Percentiles rank a stretch among this genome's conserved stretches.
These are phyloP conservation scores for Echria macrotheca DNA, from an alignment of 495 filamentous ascomycete species.

Conservation along the genomic window DNA sequence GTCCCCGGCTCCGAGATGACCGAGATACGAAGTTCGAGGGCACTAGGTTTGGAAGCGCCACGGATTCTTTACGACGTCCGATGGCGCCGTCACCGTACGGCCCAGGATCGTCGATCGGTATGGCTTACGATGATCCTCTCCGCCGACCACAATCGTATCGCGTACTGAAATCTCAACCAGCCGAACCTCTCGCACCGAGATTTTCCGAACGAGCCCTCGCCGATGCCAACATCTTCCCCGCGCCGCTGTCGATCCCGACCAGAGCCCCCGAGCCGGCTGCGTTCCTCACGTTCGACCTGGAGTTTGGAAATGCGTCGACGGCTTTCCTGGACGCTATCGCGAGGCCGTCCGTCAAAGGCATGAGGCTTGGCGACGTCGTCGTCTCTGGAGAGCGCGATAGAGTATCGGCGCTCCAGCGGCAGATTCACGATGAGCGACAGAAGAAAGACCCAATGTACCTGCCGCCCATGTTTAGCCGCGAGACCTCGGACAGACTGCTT, in stretches of 20 bases:
- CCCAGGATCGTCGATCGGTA: constrained; percentile 28
- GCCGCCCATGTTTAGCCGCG: constrained; percentile 47
- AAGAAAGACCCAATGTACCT: constrained; percentile 50
- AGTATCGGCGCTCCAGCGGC: constrained; percentile 39
- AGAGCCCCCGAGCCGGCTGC: constrained; percentile 39
- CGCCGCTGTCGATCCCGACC: constrained; percentile 40
- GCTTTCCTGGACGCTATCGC: constrained; percentile 48
- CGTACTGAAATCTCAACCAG: constrained; percentile 55
- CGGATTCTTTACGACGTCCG: constrained; percentile 43
- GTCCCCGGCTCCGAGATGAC: constrained; percentile 88
- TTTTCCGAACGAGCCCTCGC: constrained; percentile 40
- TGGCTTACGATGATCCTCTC: constrained; percentile 43
- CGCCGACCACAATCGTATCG: constrained; percentile 48
- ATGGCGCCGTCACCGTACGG: constrained; percentile 37
- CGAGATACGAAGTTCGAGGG: constrained; percentile 50
- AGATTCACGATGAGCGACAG: constrained; percentile 44
- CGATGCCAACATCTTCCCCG: constrained; percentile 43
- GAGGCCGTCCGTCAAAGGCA: constrained; percentile 31
- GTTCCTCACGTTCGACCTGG: constrained; percentile 50
- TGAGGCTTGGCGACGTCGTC: constrained; percentile 47
- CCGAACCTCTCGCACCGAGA: constrained; percentile 39
- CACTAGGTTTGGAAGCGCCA: constrained; percentile 38
- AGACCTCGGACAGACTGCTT: constrained; percentile 44
- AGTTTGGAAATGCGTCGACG: constrained; percentile 48
- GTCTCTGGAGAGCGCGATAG: constrained; percentile 45